Evolutionary conservation across 2,329 filamentous ascomycete species (phyloP), one percentile per base, ranked within the genome.

Genomic region (Achaetomium macrosporum): DNA sequence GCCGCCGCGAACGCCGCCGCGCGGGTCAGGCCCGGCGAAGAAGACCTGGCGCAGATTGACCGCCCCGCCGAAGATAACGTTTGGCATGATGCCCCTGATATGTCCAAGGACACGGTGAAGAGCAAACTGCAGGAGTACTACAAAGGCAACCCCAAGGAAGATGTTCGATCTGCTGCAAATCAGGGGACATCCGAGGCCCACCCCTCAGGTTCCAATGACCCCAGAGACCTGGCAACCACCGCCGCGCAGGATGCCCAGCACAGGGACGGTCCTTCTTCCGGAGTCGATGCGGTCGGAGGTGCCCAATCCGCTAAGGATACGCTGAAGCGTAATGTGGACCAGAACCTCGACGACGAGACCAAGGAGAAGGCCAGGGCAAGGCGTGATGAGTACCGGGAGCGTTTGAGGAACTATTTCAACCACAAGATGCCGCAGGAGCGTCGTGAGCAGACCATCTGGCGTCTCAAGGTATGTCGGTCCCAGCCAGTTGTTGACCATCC

Each of bases 381-480:
- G 49, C 63, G 65, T 8, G 63, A 66, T 1, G 66, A 71, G 59
- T 73, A 73, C 51, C 69, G 69, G 3, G 64, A 64, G 45, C 68
- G 68, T 33, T 63, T 85, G 25, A 83, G 79, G 66, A 82, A 88
- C 61, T 97, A 97, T 68, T 74, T 96, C 51, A 78, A 82, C 62
- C 81, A 84, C 64, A 99, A 97, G 78, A 79, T 99, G 71, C 91
- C 93, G 1, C 75, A 92, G 71, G 91, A 97, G 69, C 90, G 93
- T 55, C 90, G 91, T 56, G 90, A 97, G 8, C 90, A 96, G 76
- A 85, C 85, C 51, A 85, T 96, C 63, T 96, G 84, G 81, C 88
- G 93, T 36, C 73, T 99, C 61, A 99, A 83, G 67, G 70, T 70
- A 62, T 46, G 62, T 19, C 19, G 9, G 2, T 20, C 10, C 7